Percentiles rank a stretch among this genome's conserved stretches.
Conservation (phyloP, 768 basidiomycete genomes). For the Brasilioporus rufonigricans region DNA sequence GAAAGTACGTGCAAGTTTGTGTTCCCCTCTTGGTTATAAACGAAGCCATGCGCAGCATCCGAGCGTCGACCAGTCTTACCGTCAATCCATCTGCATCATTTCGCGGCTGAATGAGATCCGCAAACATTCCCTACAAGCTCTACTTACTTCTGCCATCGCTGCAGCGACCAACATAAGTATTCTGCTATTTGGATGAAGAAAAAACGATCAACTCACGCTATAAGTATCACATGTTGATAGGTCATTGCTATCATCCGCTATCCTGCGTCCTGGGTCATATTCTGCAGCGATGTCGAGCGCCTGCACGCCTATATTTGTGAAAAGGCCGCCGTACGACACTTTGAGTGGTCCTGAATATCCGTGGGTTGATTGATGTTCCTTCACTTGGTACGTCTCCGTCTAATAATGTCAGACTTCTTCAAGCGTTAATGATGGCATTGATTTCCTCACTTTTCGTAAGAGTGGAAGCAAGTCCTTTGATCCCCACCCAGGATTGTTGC, state of each 20-base stretch:
- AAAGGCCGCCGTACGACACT: not conserved
- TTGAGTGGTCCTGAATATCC: not conserved
- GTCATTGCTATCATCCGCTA: conserved; percentile 41
- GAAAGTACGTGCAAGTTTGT: conserved; percentile 41
- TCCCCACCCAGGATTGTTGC: conserved; percentile 8
- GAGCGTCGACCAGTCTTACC: conserved; percentile 51
- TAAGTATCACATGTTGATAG: conserved; percentile 45
- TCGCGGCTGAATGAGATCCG: not conserved
- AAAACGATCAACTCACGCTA: conserved; percentile 32
- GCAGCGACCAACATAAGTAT: not conserved
- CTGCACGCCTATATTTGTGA: conserved; percentile 40
- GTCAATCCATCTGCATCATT: conserved; percentile 50
- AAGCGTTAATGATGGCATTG: not conserved
- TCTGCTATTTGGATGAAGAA: not conserved
- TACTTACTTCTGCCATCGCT: conserved; percentile 12
- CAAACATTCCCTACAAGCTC: no score
- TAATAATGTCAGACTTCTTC: not conserved
- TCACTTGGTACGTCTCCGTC: conserved; percentile 1
- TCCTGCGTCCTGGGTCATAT: conserved; percentile 45
- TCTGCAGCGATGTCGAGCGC: conserved; percentile 44
- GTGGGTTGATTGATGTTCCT: not conserved
- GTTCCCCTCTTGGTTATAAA: conserved; percentile 47
- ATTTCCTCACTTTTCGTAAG: not conserved
- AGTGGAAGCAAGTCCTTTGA: conserved; percentile 1
- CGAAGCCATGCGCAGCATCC: conserved; percentile 50